Base-by-base conservation (phyloP, 208 protist species). In the Leishmania turanica region DNA sequence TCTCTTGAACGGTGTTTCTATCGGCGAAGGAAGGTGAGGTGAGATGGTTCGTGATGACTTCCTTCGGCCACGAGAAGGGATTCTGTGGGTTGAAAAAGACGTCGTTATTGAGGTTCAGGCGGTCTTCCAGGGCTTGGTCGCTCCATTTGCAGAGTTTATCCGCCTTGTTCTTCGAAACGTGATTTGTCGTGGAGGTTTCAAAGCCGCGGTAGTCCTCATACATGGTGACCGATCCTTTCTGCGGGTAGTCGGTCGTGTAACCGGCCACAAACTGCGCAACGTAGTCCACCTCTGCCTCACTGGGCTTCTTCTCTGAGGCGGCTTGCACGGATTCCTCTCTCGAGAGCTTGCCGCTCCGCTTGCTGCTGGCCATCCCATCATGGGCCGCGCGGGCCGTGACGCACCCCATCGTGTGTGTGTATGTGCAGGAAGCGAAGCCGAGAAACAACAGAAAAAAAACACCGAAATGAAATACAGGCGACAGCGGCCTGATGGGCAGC, bases 181-280 rank as follows among this genome's bases (percentile, higher is more conserved):
- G 85, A 71, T 89, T 92, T n/a, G 80, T 86, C 49, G 86, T 91
- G 60, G 80, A 83, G 21, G 88, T 85, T 49, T 84, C 53, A 54
- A 88, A 85, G 34, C 92, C 92, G 21, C 87, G 79, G 72, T 95
- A 96, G 72, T 97, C 93, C 51, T 90, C 84, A 66, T 89, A 90
- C 24, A 70, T 87, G 11, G 81, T 86, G 24, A 90, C 81, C 6
- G 87, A 75, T 19, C 85, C 86, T 53, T 79, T 86, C n/a, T 75
- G 83, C 2, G 66, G 53, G 56, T 87, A 84, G 15, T 88, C 82
- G 65, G 68, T 65, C 4, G 79, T 64, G 79, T 89, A 92, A 24
- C 89, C 89, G 5, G 89, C 81, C 19, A 87, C 79, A 24, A 78
- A 84, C 70, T 74, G 74, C 3, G 65, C 78, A 1, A 79, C 31